Evolutionary conservation across 2,329 filamentous ascomycete species (phyloP).

Genomic region (Stemphylium vesicarium): DNA sequence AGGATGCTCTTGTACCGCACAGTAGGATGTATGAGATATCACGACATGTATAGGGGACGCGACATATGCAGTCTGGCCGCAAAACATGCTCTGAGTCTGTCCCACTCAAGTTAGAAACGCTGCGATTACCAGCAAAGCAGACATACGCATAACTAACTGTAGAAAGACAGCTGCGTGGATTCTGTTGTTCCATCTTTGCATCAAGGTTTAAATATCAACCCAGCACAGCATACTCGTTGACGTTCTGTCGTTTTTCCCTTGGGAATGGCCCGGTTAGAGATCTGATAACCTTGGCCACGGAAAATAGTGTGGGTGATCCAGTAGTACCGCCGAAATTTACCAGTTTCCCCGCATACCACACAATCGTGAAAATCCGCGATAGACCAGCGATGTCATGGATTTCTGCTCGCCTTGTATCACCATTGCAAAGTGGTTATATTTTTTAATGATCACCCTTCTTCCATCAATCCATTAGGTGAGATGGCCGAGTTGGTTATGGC

Average conservation of each 20-base stretch:
- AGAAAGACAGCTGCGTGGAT: too few relatives aligned
- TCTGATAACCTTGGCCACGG: neutral
- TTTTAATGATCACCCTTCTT: neutral
- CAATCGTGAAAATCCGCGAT: neutral
- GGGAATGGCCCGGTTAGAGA: neutral
- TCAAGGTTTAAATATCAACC: too few relatives aligned
- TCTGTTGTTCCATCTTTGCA: too few relatives aligned
- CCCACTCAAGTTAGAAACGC: too few relatives aligned
- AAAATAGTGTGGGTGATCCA: neutral
- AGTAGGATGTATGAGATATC: too few relatives aligned
- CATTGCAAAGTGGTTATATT: neutral
- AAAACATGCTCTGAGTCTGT: too few relatives aligned
- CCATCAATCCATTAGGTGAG: constrained; percentile 25
- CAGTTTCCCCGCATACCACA: neutral
- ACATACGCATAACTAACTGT: too few relatives aligned
- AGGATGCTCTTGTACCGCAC: too few relatives aligned
- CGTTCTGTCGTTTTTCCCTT: neutral
- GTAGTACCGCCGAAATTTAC: neutral
- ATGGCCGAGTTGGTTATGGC: constrained; percentile 48
- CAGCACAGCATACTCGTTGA: too few relatives aligned
- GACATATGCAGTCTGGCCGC: too few relatives aligned
- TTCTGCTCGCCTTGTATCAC: neutral
- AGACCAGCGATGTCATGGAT: neutral
- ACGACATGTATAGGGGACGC: too few relatives aligned
- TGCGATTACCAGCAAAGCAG: too few relatives aligned